Conservation (phyloP, 1,284 basidiomycete species). For the Entoloma clypeatum region DNA sequence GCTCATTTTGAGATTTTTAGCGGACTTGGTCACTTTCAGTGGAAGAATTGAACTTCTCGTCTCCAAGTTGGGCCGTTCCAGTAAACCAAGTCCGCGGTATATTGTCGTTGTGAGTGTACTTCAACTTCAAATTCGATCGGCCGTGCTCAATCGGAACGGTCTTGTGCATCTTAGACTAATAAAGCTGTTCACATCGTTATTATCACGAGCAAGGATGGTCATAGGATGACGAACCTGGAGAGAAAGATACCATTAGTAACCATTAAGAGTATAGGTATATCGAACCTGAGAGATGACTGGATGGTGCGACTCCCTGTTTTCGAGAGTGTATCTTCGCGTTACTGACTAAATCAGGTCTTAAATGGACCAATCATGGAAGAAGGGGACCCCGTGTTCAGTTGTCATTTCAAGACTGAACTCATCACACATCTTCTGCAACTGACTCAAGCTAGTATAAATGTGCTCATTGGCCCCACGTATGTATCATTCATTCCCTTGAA, state of each 20-base stretch:
- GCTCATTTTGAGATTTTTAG: slow-evolving; percentile 28
- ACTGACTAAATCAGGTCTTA: slow-evolving; percentile 25
- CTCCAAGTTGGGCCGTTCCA: slow-evolving; percentile 85
- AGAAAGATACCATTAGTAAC: slow-evolving; percentile 88
- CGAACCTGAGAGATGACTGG: slow-evolving; percentile 94
- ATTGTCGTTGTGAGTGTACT: slow-evolving; percentile 73
- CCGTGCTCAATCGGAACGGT: slow-evolving; percentile 1
- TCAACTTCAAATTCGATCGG: not conserved
- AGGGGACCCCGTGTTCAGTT: slow-evolving; percentile 92
- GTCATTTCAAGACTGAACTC: slow-evolving; percentile 96
- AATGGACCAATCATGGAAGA: slow-evolving; percentile 83
- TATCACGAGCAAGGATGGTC: slow-evolving; percentile 67
- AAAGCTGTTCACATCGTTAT: slow-evolving; percentile 88
- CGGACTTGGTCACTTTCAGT: slow-evolving; percentile 84
- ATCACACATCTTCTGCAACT: slow-evolving; percentile 78
- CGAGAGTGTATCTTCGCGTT: not conserved
- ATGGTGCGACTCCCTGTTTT: slow-evolving; percentile 49
- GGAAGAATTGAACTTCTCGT: slow-evolving; percentile 83
- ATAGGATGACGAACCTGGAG: slow-evolving; percentile 61
- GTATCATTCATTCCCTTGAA: slow-evolving; percentile 27
- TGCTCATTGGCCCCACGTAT: slow-evolving; percentile 76
- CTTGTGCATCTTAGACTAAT: slow-evolving; percentile 57
- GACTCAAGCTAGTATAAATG: slow-evolving; percentile 73
- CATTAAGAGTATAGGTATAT: slow-evolving; percentile 84
- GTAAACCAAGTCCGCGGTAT: slow-evolving; percentile 90